Base-by-base conservation (phyloP, 2,329 filamentous ascomycete genomes). In the Trichoderma guizhouense region DNA sequence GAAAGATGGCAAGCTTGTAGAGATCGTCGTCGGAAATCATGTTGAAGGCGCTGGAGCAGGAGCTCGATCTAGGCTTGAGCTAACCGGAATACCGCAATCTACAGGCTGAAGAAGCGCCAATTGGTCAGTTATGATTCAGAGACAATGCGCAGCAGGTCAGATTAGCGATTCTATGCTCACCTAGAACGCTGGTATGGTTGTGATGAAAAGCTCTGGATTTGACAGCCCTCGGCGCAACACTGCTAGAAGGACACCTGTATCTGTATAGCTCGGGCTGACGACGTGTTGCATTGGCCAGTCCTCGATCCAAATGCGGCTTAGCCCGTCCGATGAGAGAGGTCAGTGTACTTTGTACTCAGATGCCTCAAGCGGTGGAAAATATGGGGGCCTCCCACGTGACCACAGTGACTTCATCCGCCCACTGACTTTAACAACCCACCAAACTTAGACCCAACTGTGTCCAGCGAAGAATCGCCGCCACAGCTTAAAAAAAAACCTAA, bases 1-100 rank as follows among this genome's bases (percentile, higher is more conserved):
- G 92, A 82, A 98, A 95, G 81, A 98, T 91, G 82, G 96, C 95
- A 34, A 99, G 89, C 74, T 89, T 89, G 87, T 98, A 98, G 78
- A 99, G 91, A 76, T 96, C 91, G 81, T 88, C 86, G 89, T 99
- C 96, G 81, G 95, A 92, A 81, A 99, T 98, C 96, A 99, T 99
- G 63, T 78, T 93, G 85, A 78, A 72, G 73, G 69, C 34, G 71
- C 32, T 53, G 51, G 26, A 28, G 36, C 57, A 58, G 71, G 47
- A 64, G 36, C 53, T 60, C 8, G 67, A 69, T 18, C 55, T 62
- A 36, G 14, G 55, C 21, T 67, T 67, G 64, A 58, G 53, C 64
- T 57, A 43, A 63, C 36, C 34, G 62, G 68, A 63, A 53, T 67
- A 21, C 61, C 62, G 66, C 30, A 66, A 61, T 34, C 53, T 14